Conservation (phyloP, 1,139 yeast species). For the Suhomyces chickasaworum region DNA sequence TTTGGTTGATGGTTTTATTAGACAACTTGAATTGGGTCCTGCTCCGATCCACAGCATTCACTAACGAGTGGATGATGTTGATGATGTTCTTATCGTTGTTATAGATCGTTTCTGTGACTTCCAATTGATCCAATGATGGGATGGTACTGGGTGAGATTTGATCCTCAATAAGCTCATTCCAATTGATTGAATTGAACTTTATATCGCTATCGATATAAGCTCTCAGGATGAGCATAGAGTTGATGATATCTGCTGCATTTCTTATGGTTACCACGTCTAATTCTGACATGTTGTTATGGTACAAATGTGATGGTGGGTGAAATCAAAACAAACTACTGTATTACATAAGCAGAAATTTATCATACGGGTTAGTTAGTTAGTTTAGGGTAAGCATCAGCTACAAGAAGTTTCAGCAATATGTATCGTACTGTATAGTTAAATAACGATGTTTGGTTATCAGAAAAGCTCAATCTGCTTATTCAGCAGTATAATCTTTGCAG, state of each 20-base stretch:
- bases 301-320: not conserved
- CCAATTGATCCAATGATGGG: conserved; percentile 13
- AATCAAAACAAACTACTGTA: conserved; percentile 9
- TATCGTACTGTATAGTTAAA: conserved; percentile 12
- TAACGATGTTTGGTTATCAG: conserved; percentile 7
- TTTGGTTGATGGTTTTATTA: conserved; percentile 31
- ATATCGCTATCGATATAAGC: conserved; percentile 40
- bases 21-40: conserved; percentile 38
- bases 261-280: conserved; percentile 36
- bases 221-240: conserved; percentile 38
- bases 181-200: conserved; percentile 38
- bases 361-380: too few species aligned
- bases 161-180: conserved; percentile 29
- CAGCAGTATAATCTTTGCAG: conserved; percentile 2
- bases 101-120: conserved; percentile 34
- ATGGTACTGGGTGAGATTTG: conserved; percentile 8
- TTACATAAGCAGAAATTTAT: conserved; percentile 8
- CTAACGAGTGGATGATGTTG: conserved; percentile 44
- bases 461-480: not conserved
- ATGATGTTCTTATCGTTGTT: conserved; percentile 47
- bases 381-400: too few species aligned
- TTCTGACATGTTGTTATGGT: conserved; percentile 6
- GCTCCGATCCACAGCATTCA: conserved; percentile 43
- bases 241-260: conserved; percentile 43
- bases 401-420: conserved; percentile 7